Base-by-base conservation (phyloP, 2,329 filamentous ascomycete genomes). In the Clonostachys rhizophaga region DNA sequence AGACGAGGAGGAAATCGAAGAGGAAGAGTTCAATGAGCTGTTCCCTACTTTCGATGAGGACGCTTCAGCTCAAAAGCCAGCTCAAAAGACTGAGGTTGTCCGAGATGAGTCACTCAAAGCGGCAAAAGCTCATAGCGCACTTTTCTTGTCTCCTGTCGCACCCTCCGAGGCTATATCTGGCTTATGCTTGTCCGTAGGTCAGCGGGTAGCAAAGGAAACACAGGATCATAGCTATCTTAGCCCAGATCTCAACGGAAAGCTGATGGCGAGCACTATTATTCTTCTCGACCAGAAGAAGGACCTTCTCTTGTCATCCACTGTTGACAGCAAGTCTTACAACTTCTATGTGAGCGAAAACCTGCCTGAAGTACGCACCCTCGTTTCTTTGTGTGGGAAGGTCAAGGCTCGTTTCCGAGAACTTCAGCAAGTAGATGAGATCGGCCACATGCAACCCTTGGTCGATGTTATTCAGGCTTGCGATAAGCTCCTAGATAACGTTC, bases 341-440 rank as follows among this genome's bases (percentile, higher is more conserved):
- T 96, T 99, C 64, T 99, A 99, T 65, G 84, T 80, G 0, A 86
- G 95, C 57, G 65, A 85, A 4, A 95, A 97, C 57, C 69, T 92
- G 12, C 64, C 71, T 2, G 89, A 97, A 67, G 83, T 84, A 10
- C 84, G 86, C 50, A 87, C 83, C 50, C 75, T 96, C 5, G 82
- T 94, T 24, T 68, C 64, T 1, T 69, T 96, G 9, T 74, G 90
- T 11, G 77, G 84, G 56, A 80, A 82, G 44, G 81, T 92, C 42
- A 84, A 87, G 59, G 62, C 70, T 42, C 83, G 87, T 14, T 96
- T 97, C 68, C 74, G 76, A 17, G 77, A 87, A 51, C 81, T 99
- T 11, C 80, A 84, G 60, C 65, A 67, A 8, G 68, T 83, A 1
- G 82, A 86, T 50, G 83, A 86, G 56, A 86, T 86, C 47, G 77